phyloP scores from a whole-genome alignment of 140 eudicot species.

The Ambrosia hybrid region DNA sequence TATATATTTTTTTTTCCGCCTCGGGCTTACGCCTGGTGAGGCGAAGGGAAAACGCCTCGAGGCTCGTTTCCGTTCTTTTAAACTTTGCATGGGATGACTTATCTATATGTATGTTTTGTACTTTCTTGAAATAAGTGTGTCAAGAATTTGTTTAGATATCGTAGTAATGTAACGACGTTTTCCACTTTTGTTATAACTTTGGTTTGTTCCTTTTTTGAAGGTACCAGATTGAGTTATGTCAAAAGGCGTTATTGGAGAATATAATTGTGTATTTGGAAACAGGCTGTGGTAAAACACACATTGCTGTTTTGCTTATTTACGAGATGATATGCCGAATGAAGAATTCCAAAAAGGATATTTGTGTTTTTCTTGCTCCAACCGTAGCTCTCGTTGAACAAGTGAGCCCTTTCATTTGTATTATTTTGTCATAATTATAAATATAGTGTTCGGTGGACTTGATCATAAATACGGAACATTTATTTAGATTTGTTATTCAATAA shows the following conservation, averaged over 20 bases:
- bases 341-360: slow-evolving; percentile 62
- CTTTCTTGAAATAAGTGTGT: not conserved
- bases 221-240: slow-evolving; percentile 80
- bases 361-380: slow-evolving; percentile 93
- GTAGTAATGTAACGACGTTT: not conserved
- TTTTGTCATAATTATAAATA: not conserved
- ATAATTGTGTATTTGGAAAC: slow-evolving; percentile 77
- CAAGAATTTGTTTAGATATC: slow-evolving; percentile 1
- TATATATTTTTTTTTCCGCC: too few species aligned
- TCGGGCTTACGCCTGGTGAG: too few species aligned
- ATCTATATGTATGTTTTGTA: too few species aligned
- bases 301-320: slow-evolving; percentile 75
- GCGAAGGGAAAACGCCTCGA: too few species aligned
- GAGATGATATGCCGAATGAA: slow-evolving; percentile 64
- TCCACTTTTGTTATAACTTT: slow-evolving; percentile 15
- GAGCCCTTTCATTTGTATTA: slow-evolving; percentile 10
- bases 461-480: not conserved
- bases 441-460: not conserved
- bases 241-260: slow-evolving; percentile 72
- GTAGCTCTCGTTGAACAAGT: slow-evolving; percentile 96
- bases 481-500: too few species aligned
- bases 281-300: slow-evolving; percentile 94
- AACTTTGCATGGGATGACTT: too few species aligned
- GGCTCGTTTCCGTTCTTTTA: too few species aligned
- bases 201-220: slow-evolving; percentile 32